A percentile compares a stretch with the other conserved stretches of the same genome.
Evolutionary conservation across 1,139 yeast genomes (phyloP).

Genomic region (Entelexis sorbosivorans): DNA sequence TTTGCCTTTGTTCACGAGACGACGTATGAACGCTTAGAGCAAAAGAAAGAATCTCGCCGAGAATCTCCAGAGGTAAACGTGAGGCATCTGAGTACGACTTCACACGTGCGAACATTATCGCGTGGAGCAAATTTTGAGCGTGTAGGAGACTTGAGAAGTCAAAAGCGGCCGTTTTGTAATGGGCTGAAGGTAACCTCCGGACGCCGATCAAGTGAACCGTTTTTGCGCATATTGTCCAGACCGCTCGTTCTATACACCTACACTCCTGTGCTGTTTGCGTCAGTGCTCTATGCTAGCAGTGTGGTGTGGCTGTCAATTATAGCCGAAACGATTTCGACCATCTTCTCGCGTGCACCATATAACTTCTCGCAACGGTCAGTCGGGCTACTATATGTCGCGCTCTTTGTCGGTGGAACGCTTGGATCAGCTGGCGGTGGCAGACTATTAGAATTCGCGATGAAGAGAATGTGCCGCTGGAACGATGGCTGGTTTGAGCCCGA

Average conservation of each 20-base stretch:
- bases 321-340: conserved; percentile 45
- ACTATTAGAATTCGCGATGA: conserved; percentile 39
- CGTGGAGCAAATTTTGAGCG: neutral
- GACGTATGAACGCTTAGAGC: conserved; percentile 42
- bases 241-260: conserved; percentile 45
- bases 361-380: conserved; percentile 39
- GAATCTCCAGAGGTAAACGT: neutral
- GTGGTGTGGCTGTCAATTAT: conserved; percentile 56
- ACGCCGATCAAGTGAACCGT: conserved; percentile 40
- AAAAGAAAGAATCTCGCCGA: neutral
- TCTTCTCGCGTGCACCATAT: conserved; percentile 42
- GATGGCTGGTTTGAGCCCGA: conserved; percentile 54
- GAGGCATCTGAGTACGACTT: neutral
- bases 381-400: conserved; percentile 49
- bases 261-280: conserved; percentile 45
- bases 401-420: conserved; percentile 49
- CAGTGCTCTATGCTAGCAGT: conserved; percentile 45
- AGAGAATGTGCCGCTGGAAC: conserved; percentile 32
- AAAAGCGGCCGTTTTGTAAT: conserved; percentile 20
- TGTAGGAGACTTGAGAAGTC: neutral
- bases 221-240: conserved; percentile 49
- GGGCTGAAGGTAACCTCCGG: conserved; percentile 33
- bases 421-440: conserved; percentile 49
- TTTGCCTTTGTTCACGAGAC: conserved; percentile 54
- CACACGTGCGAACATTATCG: neutral